phyloP scores from a whole-genome alignment of 306 rosid genomes.

The Fagus sylvatica region DNA sequence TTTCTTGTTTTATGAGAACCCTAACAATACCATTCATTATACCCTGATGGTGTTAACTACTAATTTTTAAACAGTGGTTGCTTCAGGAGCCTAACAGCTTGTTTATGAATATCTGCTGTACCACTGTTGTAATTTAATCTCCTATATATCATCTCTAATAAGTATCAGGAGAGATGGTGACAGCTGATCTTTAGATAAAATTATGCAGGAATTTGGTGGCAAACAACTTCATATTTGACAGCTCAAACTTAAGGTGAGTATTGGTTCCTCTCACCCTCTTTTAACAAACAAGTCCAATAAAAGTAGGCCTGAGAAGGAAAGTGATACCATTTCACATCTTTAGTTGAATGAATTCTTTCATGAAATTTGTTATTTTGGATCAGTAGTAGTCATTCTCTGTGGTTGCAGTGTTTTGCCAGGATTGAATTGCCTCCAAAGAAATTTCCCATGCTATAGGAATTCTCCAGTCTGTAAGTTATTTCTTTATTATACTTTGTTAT shows the following conservation, averaged over 20 bases:
- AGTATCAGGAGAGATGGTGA: not conserved
- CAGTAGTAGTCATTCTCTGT: not conserved
- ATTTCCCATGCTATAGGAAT: constrained; percentile 64
- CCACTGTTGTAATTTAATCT: not conserved
- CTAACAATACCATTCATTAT: too few species aligned
- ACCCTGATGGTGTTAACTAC: accelerated
- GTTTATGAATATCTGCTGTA: not conserved
- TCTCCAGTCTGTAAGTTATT: constrained; percentile 52
- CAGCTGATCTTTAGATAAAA: not conserved
- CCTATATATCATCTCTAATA: not conserved
- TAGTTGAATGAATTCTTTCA: not conserved
- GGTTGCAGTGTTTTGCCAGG: constrained; percentile 61
- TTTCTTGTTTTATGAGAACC: too few species aligned
- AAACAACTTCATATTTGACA: constrained; percentile 29
- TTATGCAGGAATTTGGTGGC: constrained; percentile 32
- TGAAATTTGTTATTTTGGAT: not conserved
- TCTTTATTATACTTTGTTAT: not conserved
- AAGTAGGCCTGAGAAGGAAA: not conserved
- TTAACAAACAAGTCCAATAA: not conserved
- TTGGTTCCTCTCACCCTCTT: not conserved
- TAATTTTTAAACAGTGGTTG: too few species aligned
- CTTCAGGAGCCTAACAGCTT: too few species aligned
- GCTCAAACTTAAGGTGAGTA: constrained; percentile 21
- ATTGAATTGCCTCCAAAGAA: constrained; percentile 65
- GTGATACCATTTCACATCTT: not conserved